Base-by-base conservation (phyloP, 768 basidiomycete species). In the Candolleomyces aberdarensis region DNA sequence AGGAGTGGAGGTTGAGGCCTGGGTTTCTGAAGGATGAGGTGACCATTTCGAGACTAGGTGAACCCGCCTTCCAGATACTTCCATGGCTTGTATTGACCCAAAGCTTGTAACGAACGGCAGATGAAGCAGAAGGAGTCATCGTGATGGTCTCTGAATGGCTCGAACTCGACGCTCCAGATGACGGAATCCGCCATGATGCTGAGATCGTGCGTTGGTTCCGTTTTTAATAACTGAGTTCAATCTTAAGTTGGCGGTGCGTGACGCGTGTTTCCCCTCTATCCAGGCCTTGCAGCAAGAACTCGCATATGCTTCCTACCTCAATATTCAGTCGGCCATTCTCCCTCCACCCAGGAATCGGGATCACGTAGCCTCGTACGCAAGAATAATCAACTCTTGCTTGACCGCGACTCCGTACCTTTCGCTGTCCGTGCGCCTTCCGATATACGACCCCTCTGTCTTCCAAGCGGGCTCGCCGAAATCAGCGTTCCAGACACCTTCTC, bases 241-340 rank as follows among this genome's bases (percentile, higher is more conserved):
- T 56, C 29, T 53, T 26, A 54, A 52, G 11, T 54, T 47, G 53
- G 19, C 22, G 22, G 26, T 51, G 26, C 20, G 19, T 19, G 40
- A 5, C 20, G 40, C 36, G 36, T 36, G 36, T 44, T 20, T 17
- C 22, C 15, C 36, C 31, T 11, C n/a, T 19, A 43, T 55, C 43
- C 62, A 96, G 94, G 96, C 97, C 11, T 81, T 99, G 15, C 86
- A 87, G 58, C 95, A 98, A 75, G 97, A 99, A 73, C 81, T 97
- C 15, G 82, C 92, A 2, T 97, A 95, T 69, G 95, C 95, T 0
- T 86, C 93, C 0, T 98, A 99, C 75, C 86, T 99, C 64, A 91
- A 92, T 67, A 80, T 98, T 29, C 85, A 86, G 29, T 86, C 88
- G 14, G 88, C 89, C 32, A 88, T 99, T 67, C 84, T 98, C 2